Evolutionary conservation across 1,139 yeast species (phyloP), one percentile per base, ranked within the genome.

Genomic region (Debaryomycetaceae sp.): DNA sequence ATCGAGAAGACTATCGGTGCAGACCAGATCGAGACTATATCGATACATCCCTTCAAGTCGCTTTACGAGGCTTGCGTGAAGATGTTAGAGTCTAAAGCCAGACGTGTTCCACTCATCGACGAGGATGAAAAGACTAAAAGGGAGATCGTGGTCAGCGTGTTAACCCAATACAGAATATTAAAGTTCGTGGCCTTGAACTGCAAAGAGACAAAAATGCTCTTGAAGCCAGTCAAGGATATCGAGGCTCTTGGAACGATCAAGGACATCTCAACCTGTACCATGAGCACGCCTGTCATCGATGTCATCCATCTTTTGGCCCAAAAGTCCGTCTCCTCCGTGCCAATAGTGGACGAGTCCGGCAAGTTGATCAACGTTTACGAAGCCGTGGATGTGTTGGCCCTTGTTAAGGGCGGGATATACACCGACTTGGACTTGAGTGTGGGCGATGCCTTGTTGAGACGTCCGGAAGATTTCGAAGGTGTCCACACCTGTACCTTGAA

Each of bases 391-490:
- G 95, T 93, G 6, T 75, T 95, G 55, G 89, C 96, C 0, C 73
- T 95, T 56, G 91, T 93, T 47, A 93, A 91, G 64, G 97, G 97
- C 37, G 98, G 98, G 2, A 85, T 89, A 60, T 90, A 91, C 60
- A 88, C 91, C 36, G 99, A 93, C 64, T 72, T 93, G 52, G 87
- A 91, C 39, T 72, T 95, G 53, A 86, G 95, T 47, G 97, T 95
- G 7, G 99, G 99, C 4, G 98, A 93, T 63, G 99, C 99, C 0
- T 75, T 95, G 45, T 82, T 93, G 81, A 81, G 96, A 63, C 80
- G 99, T 60, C 85, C 96, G 6, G 97, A 91, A 56, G 98, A 93
- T 62, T 95, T 93, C 59, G 99, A 93, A 65, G 99, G 99, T 47
- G 99, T 95, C 13, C 91, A 91, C 65, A 93, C 98, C 0, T 95